phyloP scores from a whole-genome alignment of 805 yeast species.

The Wickerhamomyces tratensis region DNA sequence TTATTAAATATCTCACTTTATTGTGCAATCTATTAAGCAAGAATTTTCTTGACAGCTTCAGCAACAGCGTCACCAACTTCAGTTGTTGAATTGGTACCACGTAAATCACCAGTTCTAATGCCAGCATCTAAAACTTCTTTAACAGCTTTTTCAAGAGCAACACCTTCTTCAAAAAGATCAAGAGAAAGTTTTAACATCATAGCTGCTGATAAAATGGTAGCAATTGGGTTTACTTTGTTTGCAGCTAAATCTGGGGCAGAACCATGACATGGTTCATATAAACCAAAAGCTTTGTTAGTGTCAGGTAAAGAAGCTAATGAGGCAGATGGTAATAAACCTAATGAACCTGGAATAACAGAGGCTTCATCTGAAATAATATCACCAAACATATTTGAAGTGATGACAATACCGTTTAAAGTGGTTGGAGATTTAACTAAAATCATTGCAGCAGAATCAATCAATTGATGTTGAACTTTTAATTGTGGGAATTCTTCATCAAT shows the following conservation, averaged over 20 bases:
- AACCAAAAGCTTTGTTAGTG: constrained; percentile 86
- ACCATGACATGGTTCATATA: constrained; percentile 98
- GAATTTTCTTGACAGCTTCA: constrained; percentile 50
- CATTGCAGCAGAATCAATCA: constrained; percentile 99
- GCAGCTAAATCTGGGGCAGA: constrained; percentile 90
- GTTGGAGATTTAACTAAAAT: constrained; percentile 88
- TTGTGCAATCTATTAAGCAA: constrained; percentile 17
- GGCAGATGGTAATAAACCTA: constrained; percentile 90
- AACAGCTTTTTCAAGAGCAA: constrained; percentile 83
- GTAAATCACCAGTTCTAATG: constrained; percentile 84
- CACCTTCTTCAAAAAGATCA: constrained; percentile 75
- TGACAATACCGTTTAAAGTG: constrained; percentile 81
- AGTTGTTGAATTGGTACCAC: constrained; percentile 72
- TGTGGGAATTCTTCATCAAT: constrained; percentile 87
- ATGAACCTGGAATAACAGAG: constrained; percentile 93
- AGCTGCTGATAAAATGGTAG: constrained; percentile 91
- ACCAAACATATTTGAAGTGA: constrained; percentile 96
- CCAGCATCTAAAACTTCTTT: constrained; percentile 72
- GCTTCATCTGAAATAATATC: constrained; percentile 98
- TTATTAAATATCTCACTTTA: too few species aligned
- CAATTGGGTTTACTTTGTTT: constrained; percentile 90
- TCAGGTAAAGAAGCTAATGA: constrained; percentile 97
- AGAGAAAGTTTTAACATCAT: constrained; percentile 94
- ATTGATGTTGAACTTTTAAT: constrained; percentile 79
- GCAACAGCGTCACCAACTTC: constrained; percentile 96